Evolutionary conservation across 73 alveolate genomes (phyloP), one percentile per base, ranked within the genome.

Genomic region (Paramecium sonneborni): DNA sequence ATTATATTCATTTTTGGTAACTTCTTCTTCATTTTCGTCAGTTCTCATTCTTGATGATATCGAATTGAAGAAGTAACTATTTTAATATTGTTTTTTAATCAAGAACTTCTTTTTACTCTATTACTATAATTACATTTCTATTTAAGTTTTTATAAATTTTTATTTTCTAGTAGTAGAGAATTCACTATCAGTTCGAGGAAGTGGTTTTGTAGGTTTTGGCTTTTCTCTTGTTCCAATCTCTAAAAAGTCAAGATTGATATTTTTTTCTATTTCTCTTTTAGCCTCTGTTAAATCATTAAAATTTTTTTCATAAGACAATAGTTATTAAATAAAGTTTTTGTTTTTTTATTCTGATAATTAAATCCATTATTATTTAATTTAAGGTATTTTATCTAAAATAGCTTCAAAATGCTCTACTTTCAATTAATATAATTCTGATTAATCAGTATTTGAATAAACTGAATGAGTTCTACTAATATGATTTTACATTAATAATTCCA

Each of bases 251-350:
- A 79, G 76, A 79, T 79, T 43, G n/a, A 79, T 79, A 26, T 79
- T 79, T 44, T 44, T 79, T 21, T 79, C 76, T 20, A 79, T 30
- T 30, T 79, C 23, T 14, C 41, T 38, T 6, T 43, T 37, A 10
- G 6, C 76, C n/a, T 79, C 76, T 2, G 90, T 79, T 44, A 76
- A 43, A 76, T 76, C 89, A 76, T 76, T 76, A 18, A 39, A 76
- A 24, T 76, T 38, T 38, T 44, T 76, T 34, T 76, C 89, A 32
- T 76, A 76, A 38, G 67, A 21, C n/a, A 76, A 39, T 2, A 76
- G 67, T 41, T 76, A 23, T 41, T 44, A 39, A 21, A 76, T 41
- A 39, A 76, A 76, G 23, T 44, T 39, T 8, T 38, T 23, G 48
- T 76, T 76, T 26, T 76, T 76, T 38, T 76, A 1, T 18, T 38